These are phyloP conservation scores for Leishmania major DNA, from an alignment of 208 protist species.

Conservation along the genomic window DNA sequence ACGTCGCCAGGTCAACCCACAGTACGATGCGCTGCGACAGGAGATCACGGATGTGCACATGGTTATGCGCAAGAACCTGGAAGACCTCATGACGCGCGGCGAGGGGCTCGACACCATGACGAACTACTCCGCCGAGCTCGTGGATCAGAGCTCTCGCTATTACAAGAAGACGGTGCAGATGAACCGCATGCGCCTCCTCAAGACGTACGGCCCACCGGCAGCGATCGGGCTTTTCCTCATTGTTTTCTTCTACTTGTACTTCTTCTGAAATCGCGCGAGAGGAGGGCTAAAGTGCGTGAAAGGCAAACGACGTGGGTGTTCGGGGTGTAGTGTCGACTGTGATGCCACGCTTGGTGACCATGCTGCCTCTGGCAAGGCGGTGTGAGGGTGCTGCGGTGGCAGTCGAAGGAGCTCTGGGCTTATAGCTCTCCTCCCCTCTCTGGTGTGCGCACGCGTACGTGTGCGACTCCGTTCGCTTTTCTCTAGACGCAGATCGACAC, in stretches of 20 bases:
- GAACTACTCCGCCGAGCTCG: constrained; percentile 81
- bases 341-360: neutral
- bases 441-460: neutral
- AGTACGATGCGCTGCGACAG: constrained; percentile 79
- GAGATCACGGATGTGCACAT: constrained; percentile 91
- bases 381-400: neutral
- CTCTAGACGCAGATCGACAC: neutral
- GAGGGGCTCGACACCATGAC: constrained; percentile 92
- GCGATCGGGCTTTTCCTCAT: constrained; percentile 63
- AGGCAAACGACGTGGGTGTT: neutral
- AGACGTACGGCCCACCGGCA: constrained; percentile 83
- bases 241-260: constrained; percentile 86
- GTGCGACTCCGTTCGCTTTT: neutral
- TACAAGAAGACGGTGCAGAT: constrained; percentile 88
- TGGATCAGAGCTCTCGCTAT: constrained; percentile 81
- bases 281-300: neutral
- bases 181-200: constrained; percentile 88
- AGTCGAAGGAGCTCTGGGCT: neutral
- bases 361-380: neutral
- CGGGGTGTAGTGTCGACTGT: neutral
- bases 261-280: constrained; percentile 47
- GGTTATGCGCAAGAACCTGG: constrained; percentile 91
- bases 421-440: neutral
- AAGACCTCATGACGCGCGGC: constrained; percentile 89
- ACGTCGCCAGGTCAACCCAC: constrained; percentile 73